phyloP scores from a whole-genome alignment of 768 basidiomycete species.

The Boletus sp. region DNA sequence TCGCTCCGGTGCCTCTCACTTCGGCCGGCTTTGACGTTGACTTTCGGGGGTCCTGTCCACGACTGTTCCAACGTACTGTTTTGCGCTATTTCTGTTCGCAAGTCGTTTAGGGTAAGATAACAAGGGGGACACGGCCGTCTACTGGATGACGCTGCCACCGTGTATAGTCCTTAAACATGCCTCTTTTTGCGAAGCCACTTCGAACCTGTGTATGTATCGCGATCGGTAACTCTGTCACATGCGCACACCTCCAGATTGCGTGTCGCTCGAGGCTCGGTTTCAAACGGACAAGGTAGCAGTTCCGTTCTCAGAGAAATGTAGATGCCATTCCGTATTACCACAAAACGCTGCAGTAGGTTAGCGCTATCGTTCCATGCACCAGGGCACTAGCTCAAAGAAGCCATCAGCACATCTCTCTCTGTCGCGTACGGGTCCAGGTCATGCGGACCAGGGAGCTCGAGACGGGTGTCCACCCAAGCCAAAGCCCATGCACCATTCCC shows the following conservation, averaged over 20 bases:
- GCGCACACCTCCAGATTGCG: background rate
- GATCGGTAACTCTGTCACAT: too few relatives aligned
- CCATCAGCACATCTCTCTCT: constrained; percentile 22
- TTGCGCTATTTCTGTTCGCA: background rate
- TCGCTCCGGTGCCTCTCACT: background rate
- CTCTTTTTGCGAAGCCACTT: background rate
- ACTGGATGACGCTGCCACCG: background rate
- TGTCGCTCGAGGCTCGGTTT: background rate
- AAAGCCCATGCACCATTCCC: constrained; percentile 81
- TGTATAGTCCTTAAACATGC: background rate
- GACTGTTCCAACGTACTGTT: background rate
- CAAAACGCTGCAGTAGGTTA: background rate
- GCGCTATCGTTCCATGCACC: background rate
- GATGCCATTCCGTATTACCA: background rate
- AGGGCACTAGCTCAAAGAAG: constrained; percentile 7
- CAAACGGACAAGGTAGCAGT: background rate
- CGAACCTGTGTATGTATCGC: background rate
- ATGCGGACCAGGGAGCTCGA: constrained; percentile 32
- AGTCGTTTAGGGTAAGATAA: background rate
- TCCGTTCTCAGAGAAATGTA: background rate
- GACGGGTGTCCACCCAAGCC: constrained; percentile 66
- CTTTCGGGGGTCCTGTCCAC: background rate
- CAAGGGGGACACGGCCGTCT: too few relatives aligned
- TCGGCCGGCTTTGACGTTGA: background rate
- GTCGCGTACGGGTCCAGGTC: constrained; percentile 18